Evolutionary conservation across 352 stramenopile genomes (phyloP).

Genomic region (Pythium coloratum): DNA sequence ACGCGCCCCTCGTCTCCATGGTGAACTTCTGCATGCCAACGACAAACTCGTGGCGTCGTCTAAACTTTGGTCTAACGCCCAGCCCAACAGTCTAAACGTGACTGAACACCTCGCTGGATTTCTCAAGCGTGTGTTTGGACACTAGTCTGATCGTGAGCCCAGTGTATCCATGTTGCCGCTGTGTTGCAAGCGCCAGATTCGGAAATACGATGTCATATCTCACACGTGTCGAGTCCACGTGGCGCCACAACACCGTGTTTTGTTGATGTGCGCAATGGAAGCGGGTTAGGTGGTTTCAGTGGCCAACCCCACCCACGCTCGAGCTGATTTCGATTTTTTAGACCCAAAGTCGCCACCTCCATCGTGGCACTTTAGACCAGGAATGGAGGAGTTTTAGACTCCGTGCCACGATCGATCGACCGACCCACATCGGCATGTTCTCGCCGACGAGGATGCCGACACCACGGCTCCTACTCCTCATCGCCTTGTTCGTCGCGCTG

Average conservation of each 20-base stretch:
- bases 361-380: neutral
- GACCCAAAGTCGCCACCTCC: neutral
- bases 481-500: too few species aligned
- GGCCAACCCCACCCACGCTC: neutral
- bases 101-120: neutral
- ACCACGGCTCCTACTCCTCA: too few species aligned
- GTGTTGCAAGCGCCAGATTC: neutral
- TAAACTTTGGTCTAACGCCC: neutral
- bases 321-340: neutral
- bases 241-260: neutral
- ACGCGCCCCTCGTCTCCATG: too few species aligned
- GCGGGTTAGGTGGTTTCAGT: slow-evolving; percentile 11
- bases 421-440: neutral
- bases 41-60: too few species aligned
- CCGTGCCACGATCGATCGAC: neutral
- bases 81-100: neutral
- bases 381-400: neutral
- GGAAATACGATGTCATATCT: neutral
- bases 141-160: neutral
- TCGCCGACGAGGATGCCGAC: neutral
- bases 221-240: neutral
- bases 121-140: neutral
- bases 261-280: neutral
- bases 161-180: neutral
- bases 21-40: too few species aligned